Percentiles rank a stretch among this genome's conserved stretches.
Evolutionary conservation across 1,284 basidiomycete genomes (phyloP).

Genomic region (Meira miltonrushii): DNA sequence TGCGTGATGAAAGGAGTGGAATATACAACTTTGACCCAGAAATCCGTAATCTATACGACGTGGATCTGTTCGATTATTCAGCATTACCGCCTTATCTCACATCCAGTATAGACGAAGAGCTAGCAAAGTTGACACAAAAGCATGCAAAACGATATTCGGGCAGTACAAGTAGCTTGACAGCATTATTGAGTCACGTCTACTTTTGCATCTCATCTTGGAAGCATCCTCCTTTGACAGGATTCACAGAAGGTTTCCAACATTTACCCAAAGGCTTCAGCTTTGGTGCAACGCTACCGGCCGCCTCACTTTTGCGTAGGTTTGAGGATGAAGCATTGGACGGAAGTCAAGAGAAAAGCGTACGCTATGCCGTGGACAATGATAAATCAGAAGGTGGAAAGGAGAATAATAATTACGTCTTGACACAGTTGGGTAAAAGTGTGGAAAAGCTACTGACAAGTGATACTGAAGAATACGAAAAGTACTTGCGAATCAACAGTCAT

Average conservation of each 20-base stretch:
- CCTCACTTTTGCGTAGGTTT: slow-evolving; percentile 59
- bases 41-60: slow-evolving; percentile 68
- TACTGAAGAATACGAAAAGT: slow-evolving; percentile 63
- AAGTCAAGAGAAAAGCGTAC: slow-evolving; percentile 19
- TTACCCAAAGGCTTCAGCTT: slow-evolving; percentile 68
- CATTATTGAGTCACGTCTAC: slow-evolving; percentile 80
- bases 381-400: slow-evolving; percentile 49
- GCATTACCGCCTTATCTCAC: slow-evolving; percentile 71
- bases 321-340: slow-evolving; percentile 2
- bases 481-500: slow-evolving; percentile 57
- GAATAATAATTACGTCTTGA: slow-evolving; percentile 48
- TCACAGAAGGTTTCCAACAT: slow-evolving; percentile 57
- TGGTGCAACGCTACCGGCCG: slow-evolving; percentile 73
- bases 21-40: slow-evolving; percentile 79
- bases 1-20: slow-evolving; percentile 76
- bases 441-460: slow-evolving; percentile 80
- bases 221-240: slow-evolving; percentile 43
- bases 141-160: slow-evolving; percentile 69
- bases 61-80: slow-evolving; percentile 85
- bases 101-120: slow-evolving; percentile 72
- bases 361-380: slow-evolving; percentile 76
- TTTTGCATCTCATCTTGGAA: slow-evolving; percentile 57
- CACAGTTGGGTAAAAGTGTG: slow-evolving; percentile 69
- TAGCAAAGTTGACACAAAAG: slow-evolving; percentile 63
- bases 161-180: slow-evolving; percentile 85